Conservation (phyloP, 208 protist genomes). For the Leishmania amazonensis region DNA sequence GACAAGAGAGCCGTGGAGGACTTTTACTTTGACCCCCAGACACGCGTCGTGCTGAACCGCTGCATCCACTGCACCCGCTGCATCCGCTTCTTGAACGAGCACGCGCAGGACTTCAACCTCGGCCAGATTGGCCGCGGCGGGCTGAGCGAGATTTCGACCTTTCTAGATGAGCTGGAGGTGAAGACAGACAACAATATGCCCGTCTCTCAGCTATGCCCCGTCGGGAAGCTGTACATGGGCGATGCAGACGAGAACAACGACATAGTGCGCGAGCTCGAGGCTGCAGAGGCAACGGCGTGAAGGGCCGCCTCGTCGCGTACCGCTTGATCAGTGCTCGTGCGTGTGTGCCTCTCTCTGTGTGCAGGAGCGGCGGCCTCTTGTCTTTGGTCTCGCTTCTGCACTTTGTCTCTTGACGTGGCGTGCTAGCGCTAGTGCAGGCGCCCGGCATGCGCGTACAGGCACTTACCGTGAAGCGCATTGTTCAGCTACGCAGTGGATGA, state of each 20-base stretch:
- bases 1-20: conserved; percentile 94
- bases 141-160: conserved; percentile 93
- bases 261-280: conserved; percentile 62
- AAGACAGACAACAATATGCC: conserved; percentile 92
- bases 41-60: conserved; percentile 95
- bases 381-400: background rate
- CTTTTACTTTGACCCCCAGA: conserved; percentile 96
- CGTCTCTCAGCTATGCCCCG: conserved; percentile 88
- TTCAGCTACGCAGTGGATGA: background rate
- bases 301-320: background rate
- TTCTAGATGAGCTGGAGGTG: conserved; percentile 90
- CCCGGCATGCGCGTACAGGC: background rate
- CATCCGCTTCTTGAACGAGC: conserved; percentile 95
- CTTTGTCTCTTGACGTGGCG: background rate
- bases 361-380: background rate
- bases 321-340: background rate
- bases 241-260: conserved; percentile 89
- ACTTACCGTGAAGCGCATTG: background rate
- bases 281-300: conserved; percentile 21
- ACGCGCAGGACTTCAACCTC: conserved; percentile 94
- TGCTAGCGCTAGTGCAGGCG: background rate
- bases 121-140: conserved; percentile 95
- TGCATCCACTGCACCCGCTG: conserved; percentile 98
- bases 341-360: background rate
- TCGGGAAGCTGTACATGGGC: conserved; percentile 77